phyloP scores from a whole-genome alignment of 2,329 filamentous ascomycete genomes.

The Sporothrix phasma region DNA sequence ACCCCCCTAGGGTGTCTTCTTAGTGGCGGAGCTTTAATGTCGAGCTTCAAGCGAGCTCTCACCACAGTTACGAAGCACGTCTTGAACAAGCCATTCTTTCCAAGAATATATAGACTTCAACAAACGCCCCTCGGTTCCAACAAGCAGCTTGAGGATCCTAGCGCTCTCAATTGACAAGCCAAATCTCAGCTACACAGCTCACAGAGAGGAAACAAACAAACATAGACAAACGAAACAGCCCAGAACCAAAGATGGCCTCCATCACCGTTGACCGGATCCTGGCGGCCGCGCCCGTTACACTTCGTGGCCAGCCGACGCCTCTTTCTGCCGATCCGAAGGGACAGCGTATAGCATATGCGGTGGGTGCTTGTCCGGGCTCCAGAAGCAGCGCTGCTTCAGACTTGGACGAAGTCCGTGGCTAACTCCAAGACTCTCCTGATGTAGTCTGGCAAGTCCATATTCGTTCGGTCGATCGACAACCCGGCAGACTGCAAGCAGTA shows the following conservation, averaged over 20 bases:
- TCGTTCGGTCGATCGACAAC: constrained; percentile 87
- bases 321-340: constrained; percentile 83
- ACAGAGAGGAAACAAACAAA: not conserved
- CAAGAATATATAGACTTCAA: not conserved
- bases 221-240: not conserved
- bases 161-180: not conserved
- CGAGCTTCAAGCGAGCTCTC: not conserved
- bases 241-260: constrained; percentile 22
- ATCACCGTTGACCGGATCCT: constrained; percentile 60
- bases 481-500: constrained; percentile 81
- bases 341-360: constrained; percentile 85
- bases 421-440: not conserved
- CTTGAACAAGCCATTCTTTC: not conserved
- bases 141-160: not conserved
- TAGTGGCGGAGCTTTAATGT: constrained; percentile 3
- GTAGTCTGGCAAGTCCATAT: constrained; percentile 91
- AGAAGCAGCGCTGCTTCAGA: not conserved
- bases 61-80: not conserved
- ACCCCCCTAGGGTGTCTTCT: constrained; percentile 6
- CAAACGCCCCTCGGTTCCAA: too few species aligned
- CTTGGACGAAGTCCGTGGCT: not conserved
- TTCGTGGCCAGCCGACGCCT: constrained; percentile 77
- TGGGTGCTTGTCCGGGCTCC: constrained; percentile 34
- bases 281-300: constrained; percentile 74
- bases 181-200: not conserved